These are phyloP conservation scores for Cladosporium phlei DNA, from an alignment of 2,329 filamentous ascomycete species.

Conservation along the genomic window DNA sequence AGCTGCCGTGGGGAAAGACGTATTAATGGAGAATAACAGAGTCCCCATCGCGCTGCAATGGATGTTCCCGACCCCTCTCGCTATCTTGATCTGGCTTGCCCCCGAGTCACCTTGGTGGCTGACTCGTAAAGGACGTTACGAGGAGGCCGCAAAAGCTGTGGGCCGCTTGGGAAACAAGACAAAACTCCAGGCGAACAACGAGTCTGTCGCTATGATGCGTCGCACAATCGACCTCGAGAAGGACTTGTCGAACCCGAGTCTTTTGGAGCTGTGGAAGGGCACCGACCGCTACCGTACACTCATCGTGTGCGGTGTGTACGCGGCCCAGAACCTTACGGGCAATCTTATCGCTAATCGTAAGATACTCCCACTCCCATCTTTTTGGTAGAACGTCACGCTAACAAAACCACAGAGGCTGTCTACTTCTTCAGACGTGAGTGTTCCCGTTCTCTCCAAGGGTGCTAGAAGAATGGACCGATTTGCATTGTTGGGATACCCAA, in stretches of 20 bases:
- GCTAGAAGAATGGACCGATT: too few relatives aligned
- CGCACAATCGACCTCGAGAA: conserved; percentile 54
- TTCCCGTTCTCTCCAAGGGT: conserved; percentile 14
- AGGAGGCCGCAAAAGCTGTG: conserved; percentile 44
- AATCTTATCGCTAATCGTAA: conserved; percentile 61
- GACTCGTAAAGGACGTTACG: conserved; percentile 45
- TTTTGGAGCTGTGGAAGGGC: conserved; percentile 52
- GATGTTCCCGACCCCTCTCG: conserved; percentile 55
- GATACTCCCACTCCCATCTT: too few relatives aligned
- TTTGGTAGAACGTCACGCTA: too few relatives aligned
- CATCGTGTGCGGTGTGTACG: conserved; percentile 55
- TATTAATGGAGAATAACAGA: too few relatives aligned
- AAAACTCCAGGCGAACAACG: conserved; percentile 35
- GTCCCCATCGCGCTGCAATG: conserved; percentile 55
- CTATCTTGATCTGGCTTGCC: conserved; percentile 48
- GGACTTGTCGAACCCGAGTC: conserved; percentile 43
- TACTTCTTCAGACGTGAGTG: conserved; percentile 56
- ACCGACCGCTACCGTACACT: conserved; percentile 51
- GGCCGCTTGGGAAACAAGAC: conserved; percentile 46
- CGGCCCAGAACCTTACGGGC: conserved; percentile 57
- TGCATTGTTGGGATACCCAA: too few relatives aligned
- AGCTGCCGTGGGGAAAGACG: too few relatives aligned
- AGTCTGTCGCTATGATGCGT: conserved; percentile 56
- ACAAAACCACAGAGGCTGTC: too few relatives aligned
- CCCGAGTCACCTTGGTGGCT: conserved; percentile 55